These are phyloP conservation scores for Phytophthora vignae DNA, from an alignment of 352 stramenopile genomes.

Conservation along the genomic window DNA sequence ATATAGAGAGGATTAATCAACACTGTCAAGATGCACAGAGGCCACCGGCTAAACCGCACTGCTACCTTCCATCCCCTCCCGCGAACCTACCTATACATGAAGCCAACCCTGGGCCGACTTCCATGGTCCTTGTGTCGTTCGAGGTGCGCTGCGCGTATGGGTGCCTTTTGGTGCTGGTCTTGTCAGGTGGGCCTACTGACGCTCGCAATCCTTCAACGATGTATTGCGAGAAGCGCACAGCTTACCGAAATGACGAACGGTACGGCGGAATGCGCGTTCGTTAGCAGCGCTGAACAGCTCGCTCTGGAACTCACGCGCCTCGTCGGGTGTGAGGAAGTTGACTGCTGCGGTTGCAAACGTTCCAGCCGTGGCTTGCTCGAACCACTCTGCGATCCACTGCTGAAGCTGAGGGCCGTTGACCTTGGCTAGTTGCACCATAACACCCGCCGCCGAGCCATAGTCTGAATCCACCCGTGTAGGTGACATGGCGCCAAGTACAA, in stretches of 20 bases:
- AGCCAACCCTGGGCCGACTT: not conserved
- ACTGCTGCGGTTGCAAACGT: slow-evolving; percentile 49
- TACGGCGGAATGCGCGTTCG: slow-evolving; percentile 79
- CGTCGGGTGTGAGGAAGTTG: slow-evolving; percentile 66
- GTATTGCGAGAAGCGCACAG: slow-evolving; percentile 83
- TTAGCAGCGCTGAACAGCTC: slow-evolving; percentile 68
- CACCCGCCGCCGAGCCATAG: slow-evolving; percentile 76
- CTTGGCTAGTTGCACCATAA: slow-evolving; percentile 79
- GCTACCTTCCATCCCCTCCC: slow-evolving; percentile 22
- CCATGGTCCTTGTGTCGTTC: not conserved
- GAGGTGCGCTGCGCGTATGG: too few species aligned
- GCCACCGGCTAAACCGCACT: slow-evolving; percentile 5
- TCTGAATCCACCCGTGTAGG: slow-evolving; percentile 80
- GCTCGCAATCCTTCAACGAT: slow-evolving; percentile 43
- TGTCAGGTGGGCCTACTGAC: slow-evolving; percentile 20
- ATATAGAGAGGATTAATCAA: slow-evolving; percentile 36
- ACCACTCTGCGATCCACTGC: slow-evolving; percentile 73
- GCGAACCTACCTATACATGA: slow-evolving; percentile 22
- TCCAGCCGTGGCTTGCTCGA: slow-evolving; percentile 52
- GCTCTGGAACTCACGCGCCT: slow-evolving; percentile 70
- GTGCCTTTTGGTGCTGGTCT: slow-evolving; percentile 1
- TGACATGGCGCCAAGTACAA: slow-evolving; percentile 71
- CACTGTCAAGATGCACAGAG: slow-evolving; percentile 22
- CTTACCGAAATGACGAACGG: slow-evolving; percentile 83
- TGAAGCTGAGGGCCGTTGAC: slow-evolving; percentile 64